These are phyloP conservation scores for Pulicaria dysenterica DNA, from an alignment of 129 eudicot species.

Conservation along the genomic window DNA sequence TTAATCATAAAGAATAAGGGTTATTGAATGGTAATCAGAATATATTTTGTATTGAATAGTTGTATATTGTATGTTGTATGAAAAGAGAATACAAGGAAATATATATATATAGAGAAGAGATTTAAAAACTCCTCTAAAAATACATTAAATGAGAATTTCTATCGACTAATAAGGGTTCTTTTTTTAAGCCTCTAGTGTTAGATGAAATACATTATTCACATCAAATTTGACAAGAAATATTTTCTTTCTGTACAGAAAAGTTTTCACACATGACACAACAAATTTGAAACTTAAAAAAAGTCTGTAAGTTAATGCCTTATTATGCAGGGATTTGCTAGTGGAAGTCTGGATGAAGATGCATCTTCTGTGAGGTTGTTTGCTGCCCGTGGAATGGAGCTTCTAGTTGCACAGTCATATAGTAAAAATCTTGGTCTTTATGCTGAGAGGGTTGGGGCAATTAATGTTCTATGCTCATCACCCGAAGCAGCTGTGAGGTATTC, in stretches of 20 bases:
- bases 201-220: not conserved
- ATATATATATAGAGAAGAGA: too few species aligned
- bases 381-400: conserved; percentile 93
- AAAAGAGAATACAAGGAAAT: too few species aligned
- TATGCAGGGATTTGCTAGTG: conserved; percentile 96
- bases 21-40: too few species aligned
- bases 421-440: conserved; percentile 95
- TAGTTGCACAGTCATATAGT: conserved; percentile 95
- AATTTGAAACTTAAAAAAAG: too few species aligned
- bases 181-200: not conserved
- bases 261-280: too few species aligned
- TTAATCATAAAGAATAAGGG: too few species aligned
- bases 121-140: too few species aligned
- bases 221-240: not conserved
- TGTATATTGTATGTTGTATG: too few species aligned
- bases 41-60: too few species aligned
- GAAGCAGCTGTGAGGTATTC: conserved; percentile 88
- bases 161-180: too few species aligned
- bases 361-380: conserved; percentile 95
- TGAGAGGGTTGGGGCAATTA: conserved; percentile 96
- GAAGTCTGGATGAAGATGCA: conserved; percentile 97
- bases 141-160: too few species aligned
- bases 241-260: not conserved
- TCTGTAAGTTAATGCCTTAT: not conserved
- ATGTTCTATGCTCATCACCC: conserved; percentile 84